Base-by-base conservation (phyloP, 2,329 filamentous ascomycete genomes). In the Xylariales sp. region DNA sequence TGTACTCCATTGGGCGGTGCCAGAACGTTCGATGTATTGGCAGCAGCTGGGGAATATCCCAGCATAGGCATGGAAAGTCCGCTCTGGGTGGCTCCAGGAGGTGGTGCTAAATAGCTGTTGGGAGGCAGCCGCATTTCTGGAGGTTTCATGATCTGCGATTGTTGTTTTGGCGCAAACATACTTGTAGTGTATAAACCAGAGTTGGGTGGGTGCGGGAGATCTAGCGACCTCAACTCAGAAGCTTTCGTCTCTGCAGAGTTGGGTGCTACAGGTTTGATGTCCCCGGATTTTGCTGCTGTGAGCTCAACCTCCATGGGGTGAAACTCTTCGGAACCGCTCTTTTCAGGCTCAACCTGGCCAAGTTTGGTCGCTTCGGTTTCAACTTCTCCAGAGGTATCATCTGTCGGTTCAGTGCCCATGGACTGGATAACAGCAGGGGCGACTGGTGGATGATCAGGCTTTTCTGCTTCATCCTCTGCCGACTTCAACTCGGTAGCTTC, bases 1-100 rank as follows among this genome's bases (percentile, higher is more conserved):
- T 65, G 64, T 12, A 58, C 52, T 8, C 63, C 62, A 41, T 67
- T 66, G n/a, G 67, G 67, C 11, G 58, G 62, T 21, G 67, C 68
- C n/a, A 70, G 60, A 17, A 69, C 57, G 37, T 65, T 63, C 12
- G 63, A 69, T 44, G 51, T 19, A 13, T 40, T 50, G 40, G 31
- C 43, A 25, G 43, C 35, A 16, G 46, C 30, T 33, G 53, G 43
- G 23, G 55, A 48, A 27, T 65, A 70, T 24, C 61, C 59, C 35
- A 54, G 54, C 48, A 56, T 57, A 2, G 58, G 54, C 53, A 60
- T 57, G 19, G 56, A 57, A 24, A 60, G 46, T 5, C 55, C 56
- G 33, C 49, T 46, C 36, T 55, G 48, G 31, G 44, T 43, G 29
- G 54, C 42, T 25, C 56, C 56, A 3, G 50, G 48, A 10, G 56